These are phyloP conservation scores for Dothistroma pini DNA, from an alignment of 2,329 filamentous ascomycete species.

Conservation along the genomic window DNA sequence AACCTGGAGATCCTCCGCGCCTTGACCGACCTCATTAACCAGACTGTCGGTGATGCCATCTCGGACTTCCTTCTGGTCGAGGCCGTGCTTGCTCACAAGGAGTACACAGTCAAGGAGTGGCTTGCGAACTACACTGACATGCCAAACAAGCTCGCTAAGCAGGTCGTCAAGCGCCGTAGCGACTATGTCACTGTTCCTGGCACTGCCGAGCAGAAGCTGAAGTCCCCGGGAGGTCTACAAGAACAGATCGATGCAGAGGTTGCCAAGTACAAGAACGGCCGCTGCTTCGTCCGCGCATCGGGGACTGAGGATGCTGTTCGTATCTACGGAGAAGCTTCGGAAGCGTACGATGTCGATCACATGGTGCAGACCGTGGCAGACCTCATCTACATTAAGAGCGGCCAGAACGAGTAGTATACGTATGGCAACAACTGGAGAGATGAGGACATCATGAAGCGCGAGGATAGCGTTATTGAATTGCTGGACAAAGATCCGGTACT, in stretches of 20 bases:
- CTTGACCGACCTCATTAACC: slow-evolving; percentile 90
- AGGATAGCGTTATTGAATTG: not conserved
- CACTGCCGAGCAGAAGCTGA: slow-evolving; percentile 76
- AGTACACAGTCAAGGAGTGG: slow-evolving; percentile 85
- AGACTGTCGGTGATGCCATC: slow-evolving; percentile 93
- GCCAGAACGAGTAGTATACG: slow-evolving; percentile 9
- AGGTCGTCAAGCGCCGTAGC: slow-evolving; percentile 83
- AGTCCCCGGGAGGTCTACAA: slow-evolving; percentile 74
- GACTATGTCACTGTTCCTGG: slow-evolving; percentile 82
- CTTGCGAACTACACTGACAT: slow-evolving; percentile 88
- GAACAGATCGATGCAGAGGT: slow-evolving; percentile 82
- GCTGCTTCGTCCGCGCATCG: slow-evolving; percentile 86
- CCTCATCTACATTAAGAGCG: slow-evolving; percentile 20
- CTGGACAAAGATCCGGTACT: not conserved
- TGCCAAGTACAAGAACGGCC: slow-evolving; percentile 83
- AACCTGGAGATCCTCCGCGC: slow-evolving; percentile 81
- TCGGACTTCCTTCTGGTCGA: slow-evolving; percentile 96
- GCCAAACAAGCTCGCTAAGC: slow-evolving; percentile 89
- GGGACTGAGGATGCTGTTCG: slow-evolving; percentile 95
- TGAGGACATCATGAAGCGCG: not conserved
- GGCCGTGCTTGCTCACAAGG: slow-evolving; percentile 91
- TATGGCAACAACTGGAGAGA: not conserved
- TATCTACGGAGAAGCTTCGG: slow-evolving; percentile 93
- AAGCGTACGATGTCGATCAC: slow-evolving; percentile 84
- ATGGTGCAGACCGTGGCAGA: slow-evolving; percentile 72